Base-by-base conservation (phyloP, 768 basidiomycete species). In the Serpula lacrymans region DNA sequence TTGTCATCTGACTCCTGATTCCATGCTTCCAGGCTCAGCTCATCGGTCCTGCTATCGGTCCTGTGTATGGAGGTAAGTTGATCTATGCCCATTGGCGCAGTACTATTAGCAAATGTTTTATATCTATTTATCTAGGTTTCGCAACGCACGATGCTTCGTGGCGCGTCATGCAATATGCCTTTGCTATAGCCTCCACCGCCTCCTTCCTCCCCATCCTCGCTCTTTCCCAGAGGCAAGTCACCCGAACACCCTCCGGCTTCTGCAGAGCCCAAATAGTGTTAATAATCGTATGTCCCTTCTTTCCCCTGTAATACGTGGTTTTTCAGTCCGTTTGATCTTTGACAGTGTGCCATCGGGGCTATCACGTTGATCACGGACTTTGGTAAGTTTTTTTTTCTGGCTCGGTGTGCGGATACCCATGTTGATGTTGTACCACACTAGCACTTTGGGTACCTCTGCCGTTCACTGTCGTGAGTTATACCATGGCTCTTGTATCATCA, bases 171-270 rank as follows among this genome's bases (percentile, higher is more conserved):
- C 62, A 68, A 41, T 47, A 47, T 29, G 42, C 43, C 0, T 37
- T 66, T 7, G 51, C 54, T 23, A 17, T 54, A 11, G 53, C 51
- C 18, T 58, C 53, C 2, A 29, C 59, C 3, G 16, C 51, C 3
- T 46, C 48, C 6, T 51, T 59, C 34, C 13, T 54, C 5, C 38
- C 50, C 4, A 47, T 62, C 9, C 20, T 32, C 7, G 14, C 55
- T 4, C 51, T 55, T 51, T 68, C 0, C 67, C 65, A 0, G 65
- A 67, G 38, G 65, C 64, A 1, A 57, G 55, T 28, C 60, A 63
- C 34, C 63, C 67, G n/a, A 48, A 57, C n/a, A 29, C 53, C 23
- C 52, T 67, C 5, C 36, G 37, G 9, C 43, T 60, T 7, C 49
- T 64, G 8, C 50, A 54, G 13, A 59, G 60, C 28, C 67, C 61